Percentiles rank a stretch among this genome's conserved stretches.
These are phyloP conservation scores for Trypanosoma brucei DNA, from an alignment of 208 protist species.

Conservation along the genomic window DNA sequence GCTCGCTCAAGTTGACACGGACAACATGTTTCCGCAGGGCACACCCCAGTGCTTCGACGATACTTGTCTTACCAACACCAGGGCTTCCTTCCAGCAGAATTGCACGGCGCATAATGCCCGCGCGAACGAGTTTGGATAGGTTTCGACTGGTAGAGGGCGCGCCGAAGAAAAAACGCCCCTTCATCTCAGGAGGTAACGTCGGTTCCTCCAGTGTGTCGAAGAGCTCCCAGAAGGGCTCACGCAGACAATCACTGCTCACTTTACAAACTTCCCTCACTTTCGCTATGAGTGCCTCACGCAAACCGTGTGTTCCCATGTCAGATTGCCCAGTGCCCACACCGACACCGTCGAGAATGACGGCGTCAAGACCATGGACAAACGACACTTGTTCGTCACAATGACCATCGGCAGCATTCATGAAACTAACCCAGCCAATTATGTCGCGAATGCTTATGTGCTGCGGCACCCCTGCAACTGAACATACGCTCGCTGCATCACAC, in stretches of 20 bases:
- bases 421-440: slow-evolving; percentile 94
- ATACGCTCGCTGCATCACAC: slow-evolving; percentile 44
- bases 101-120: slow-evolving; percentile 89
- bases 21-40: slow-evolving; percentile 91
- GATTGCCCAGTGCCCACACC: slow-evolving; percentile 78
- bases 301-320: slow-evolving; percentile 6
- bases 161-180: slow-evolving; percentile 89
- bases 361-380: slow-evolving; percentile 94
- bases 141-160: slow-evolving; percentile 96
- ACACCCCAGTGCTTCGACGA: slow-evolving; percentile 95
- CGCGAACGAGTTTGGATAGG: slow-evolving; percentile 94
- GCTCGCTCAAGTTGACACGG: slow-evolving; percentile 99
- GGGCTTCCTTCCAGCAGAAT: slow-evolving; percentile 98
- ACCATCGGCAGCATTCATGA: slow-evolving; percentile 89
- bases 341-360: slow-evolving; percentile 96
- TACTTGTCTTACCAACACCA: slow-evolving; percentile 98
- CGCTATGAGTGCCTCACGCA: slow-evolving; percentile 20
- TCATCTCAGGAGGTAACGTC: slow-evolving; percentile 54
- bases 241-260: slow-evolving; percentile 26
- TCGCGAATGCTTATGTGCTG: slow-evolving; percentile 94
- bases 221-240: slow-evolving; percentile 63
- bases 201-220: slow-evolving; percentile 76
- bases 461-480: slow-evolving; percentile 29
- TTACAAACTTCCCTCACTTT: slow-evolving; percentile 36
- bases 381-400: slow-evolving; percentile 60